Evolutionary conservation across 345 rosid species (phyloP).

Genomic region (Abelmoschus esculentus): DNA sequence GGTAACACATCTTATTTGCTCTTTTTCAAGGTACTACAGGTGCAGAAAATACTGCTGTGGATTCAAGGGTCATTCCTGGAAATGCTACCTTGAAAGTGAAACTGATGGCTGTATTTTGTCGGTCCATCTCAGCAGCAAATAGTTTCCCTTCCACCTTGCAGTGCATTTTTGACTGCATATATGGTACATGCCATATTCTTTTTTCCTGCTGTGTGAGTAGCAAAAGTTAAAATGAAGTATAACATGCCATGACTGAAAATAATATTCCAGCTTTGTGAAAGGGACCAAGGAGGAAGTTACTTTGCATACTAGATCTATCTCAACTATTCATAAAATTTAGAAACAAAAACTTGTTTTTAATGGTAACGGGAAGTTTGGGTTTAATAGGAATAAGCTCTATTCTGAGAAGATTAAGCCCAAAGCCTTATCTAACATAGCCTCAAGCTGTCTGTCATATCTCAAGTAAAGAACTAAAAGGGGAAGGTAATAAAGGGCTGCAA

Average conservation of each 20-base stretch:
- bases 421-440: background rate
- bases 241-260: background rate
- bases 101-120: constrained; percentile 70
- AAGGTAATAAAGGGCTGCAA: background rate
- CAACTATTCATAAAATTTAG: background rate
- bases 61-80: constrained; percentile 64
- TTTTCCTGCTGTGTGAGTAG: background rate
- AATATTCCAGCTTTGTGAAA: background rate
- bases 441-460: background rate
- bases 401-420: background rate
- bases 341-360: background rate
- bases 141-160: constrained; percentile 91
- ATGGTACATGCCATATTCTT: constrained; percentile 38
- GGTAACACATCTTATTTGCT: background rate
- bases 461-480: background rate
- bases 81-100: constrained; percentile 59
- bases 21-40: constrained; percentile 51
- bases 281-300: background rate
- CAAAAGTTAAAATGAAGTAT: background rate
- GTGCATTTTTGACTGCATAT: constrained; percentile 92
- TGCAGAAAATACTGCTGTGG: constrained; percentile 51
- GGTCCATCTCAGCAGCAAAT: constrained; percentile 78
- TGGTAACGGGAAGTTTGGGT: background rate
- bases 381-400: background rate
- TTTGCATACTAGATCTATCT: background rate